Percentiles rank a stretch among this genome's conserved stretches.
Evolutionary conservation across 148 eudicot species (phyloP).

Genomic region (Diospyros kaki): DNA sequence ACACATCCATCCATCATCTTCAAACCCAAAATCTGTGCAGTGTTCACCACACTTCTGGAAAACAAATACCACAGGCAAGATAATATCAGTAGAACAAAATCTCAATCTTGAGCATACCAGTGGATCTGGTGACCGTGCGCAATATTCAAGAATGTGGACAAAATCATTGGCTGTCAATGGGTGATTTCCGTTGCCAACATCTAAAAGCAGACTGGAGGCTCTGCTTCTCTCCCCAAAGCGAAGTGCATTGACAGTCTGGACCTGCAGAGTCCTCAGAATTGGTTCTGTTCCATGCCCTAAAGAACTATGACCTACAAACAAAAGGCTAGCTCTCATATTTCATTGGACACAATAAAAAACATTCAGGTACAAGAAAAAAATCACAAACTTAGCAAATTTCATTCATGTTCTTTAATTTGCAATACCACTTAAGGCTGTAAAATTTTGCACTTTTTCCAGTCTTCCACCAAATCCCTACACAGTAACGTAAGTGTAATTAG

Average conservation of each 20-base stretch:
- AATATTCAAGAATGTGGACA: conserved; percentile 50
- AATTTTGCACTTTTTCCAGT: conserved; percentile 25
- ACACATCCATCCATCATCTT: background rate
- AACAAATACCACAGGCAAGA: background rate
- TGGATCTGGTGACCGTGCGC: conserved; percentile 74
- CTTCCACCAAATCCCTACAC: conserved; percentile 31
- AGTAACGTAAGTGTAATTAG: background rate
- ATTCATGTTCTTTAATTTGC: background rate
- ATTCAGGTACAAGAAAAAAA: background rate
- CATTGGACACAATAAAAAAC: background rate
- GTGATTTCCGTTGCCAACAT: conserved; percentile 25
- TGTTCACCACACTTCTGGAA: background rate
- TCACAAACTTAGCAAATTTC: background rate
- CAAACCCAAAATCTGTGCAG: background rate
- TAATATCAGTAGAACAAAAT: background rate
- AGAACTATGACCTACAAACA: conserved; percentile 32
- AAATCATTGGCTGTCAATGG: conserved; percentile 42
- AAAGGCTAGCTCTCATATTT: conserved; percentile 12
- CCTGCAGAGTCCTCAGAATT: conserved; percentile 30
- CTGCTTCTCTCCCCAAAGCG: conserved; percentile 50
- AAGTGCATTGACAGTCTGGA: conserved; percentile 67
- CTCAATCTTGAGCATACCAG: conserved; percentile 38
- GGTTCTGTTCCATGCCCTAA: conserved; percentile 23
- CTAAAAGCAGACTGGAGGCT: conserved; percentile 60
- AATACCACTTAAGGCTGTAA: conserved; percentile 22